Conservation (phyloP, 2,329 filamentous ascomycete genomes). For the Colletotrichum sp. region DNA sequence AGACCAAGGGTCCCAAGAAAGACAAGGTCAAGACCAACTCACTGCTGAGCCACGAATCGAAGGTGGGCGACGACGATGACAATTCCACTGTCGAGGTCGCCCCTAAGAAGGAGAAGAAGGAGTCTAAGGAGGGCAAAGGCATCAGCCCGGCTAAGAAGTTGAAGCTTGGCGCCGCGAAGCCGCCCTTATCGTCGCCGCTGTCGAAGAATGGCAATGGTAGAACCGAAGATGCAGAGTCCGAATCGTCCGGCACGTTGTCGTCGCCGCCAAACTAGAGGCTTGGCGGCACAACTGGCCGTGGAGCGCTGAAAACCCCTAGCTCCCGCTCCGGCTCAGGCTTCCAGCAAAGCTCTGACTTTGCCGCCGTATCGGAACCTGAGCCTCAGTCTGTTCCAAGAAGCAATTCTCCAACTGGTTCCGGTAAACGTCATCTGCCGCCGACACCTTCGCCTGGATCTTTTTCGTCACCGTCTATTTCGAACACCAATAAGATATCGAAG, state of each 20-base stretch:
- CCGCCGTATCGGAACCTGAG: background rate
- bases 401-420: background rate
- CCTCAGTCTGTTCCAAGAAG: background rate
- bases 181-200: slow-evolving; percentile 51
- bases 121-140: slow-evolving; percentile 29
- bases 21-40: slow-evolving; percentile 60
- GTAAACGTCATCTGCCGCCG: background rate
- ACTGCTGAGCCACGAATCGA: slow-evolving; percentile 55
- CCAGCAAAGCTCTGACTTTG: background rate
- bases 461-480: background rate
- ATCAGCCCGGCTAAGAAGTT: slow-evolving; percentile 48
- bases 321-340: background rate
- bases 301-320: background rate
- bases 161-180: slow-evolving; percentile 45
- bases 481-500: background rate
- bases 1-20: slow-evolving; percentile 59
- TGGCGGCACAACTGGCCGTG: background rate
- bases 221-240: slow-evolving; percentile 56
- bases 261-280: slow-evolving; percentile 47
- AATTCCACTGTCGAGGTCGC: slow-evolving; percentile 32
- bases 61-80: slow-evolving; percentile 33
- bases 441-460: background rate
- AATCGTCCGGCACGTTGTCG: slow-evolving; percentile 62
- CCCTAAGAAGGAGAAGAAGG: slow-evolving; percentile 42
- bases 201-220: slow-evolving; percentile 50